Evolutionary conservation across 345 rosid genomes (phyloP).

Genomic region (Hirschfeldia incana): DNA sequence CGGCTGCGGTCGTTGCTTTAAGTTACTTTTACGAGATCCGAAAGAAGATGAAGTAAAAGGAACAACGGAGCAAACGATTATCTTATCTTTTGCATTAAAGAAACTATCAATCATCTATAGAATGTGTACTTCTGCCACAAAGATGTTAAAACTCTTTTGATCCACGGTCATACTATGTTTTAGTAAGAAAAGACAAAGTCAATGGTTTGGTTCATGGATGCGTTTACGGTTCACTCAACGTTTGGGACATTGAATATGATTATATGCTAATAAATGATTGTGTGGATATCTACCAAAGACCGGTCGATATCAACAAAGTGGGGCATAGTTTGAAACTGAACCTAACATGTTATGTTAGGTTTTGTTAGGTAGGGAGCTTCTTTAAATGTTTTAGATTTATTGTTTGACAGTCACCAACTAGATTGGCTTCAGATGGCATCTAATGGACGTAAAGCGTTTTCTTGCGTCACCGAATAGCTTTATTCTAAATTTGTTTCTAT

Average conservation of each 20-base stretch:
- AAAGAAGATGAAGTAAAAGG: slow-evolving; percentile 57
- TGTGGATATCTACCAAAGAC: slow-evolving; percentile 30
- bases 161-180: slow-evolving; percentile 12
- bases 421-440: slow-evolving; percentile 19
- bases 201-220: background rate
- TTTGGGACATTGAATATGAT: slow-evolving; percentile 6
- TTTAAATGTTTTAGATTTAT: background rate
- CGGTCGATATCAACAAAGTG: slow-evolving; percentile 27
- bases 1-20: slow-evolving; percentile 78
- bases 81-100: slow-evolving; percentile 9
- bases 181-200: background rate
- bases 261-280: background rate
- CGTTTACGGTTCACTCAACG: background rate
- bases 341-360: slow-evolving; percentile 30
- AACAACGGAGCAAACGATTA: background rate
- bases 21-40: slow-evolving; percentile 82
- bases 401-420: slow-evolving; percentile 14
- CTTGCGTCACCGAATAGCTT: slow-evolving; percentile 1
- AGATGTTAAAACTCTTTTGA: slow-evolving; percentile 10
- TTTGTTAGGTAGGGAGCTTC: slow-evolving; percentile 36
- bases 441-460: slow-evolving; percentile 18
- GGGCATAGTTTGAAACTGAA: slow-evolving; percentile 26
- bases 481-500: background rate
- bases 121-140: slow-evolving; percentile 9
- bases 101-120: slow-evolving; percentile 13